phyloP scores from a whole-genome alignment of 768 basidiomycete species.

The Russula emetica region DNA sequence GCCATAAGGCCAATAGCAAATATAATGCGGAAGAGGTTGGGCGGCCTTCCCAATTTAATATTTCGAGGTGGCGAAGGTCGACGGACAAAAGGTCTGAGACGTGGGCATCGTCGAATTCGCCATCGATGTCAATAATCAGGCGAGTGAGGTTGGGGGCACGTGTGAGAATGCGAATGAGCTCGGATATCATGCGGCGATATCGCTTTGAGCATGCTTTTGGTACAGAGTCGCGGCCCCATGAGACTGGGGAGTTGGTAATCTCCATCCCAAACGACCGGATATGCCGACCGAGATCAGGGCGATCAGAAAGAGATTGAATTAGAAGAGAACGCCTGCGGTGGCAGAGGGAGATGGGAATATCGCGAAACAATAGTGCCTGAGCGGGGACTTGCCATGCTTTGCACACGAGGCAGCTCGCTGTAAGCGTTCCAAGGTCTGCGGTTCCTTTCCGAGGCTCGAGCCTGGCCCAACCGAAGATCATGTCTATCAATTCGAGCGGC shows the following conservation, averaged over 20 bases:
- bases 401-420: conserved; percentile 18
- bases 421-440: conserved; percentile 15
- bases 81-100: conserved; percentile 6
- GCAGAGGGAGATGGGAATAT: conserved; percentile 21
- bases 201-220: background rate
- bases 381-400: conserved; percentile 19
- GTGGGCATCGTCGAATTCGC: conserved; percentile 14
- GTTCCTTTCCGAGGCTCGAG: conserved; percentile 8
- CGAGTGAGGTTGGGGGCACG: conserved; percentile 18
- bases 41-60: conserved; percentile 24
- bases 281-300: conserved; percentile 17
- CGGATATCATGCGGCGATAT: conserved; percentile 10
- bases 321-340: conserved; percentile 10
- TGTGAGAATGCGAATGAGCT: conserved; percentile 17
- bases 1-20: conserved; percentile 16
- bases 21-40: conserved; percentile 19
- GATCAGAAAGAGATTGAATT: conserved; percentile 5
- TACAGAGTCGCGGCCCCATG: conserved; percentile 11
- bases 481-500: conserved; percentile 20
- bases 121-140: conserved; percentile 22
- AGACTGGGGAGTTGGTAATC: conserved; percentile 10
- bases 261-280: conserved; percentile 24
- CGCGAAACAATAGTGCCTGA: conserved; percentile 16
- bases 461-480: conserved; percentile 21
- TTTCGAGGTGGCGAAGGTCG: conserved; percentile 18